Evolutionary conservation across 164 flowering plant species (phyloP).

Genomic region (Annona cherimola): DNA sequence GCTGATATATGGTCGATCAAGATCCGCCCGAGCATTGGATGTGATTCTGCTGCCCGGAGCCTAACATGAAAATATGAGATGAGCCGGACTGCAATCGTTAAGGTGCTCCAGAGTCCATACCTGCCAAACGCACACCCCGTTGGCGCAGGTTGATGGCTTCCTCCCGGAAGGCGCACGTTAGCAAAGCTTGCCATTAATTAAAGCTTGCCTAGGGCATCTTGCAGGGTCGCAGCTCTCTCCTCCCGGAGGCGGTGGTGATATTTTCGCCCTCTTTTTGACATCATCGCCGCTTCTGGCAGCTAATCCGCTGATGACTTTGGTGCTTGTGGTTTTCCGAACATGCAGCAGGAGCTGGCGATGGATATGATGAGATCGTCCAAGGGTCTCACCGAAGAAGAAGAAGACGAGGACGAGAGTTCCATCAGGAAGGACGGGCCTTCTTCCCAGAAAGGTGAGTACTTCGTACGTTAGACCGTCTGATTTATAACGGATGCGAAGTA

Average conservation of each 20-base stretch:
- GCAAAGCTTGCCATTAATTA: no score
- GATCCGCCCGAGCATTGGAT: no score
- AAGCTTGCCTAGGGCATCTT: no score
- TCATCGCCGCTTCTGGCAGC: neutral
- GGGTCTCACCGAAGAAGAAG: conserved; percentile 47
- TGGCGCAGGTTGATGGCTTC: no score
- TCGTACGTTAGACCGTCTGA: neutral
- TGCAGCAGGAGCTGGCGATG: conserved; percentile 33
- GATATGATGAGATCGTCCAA: conserved; percentile 63
- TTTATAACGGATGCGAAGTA: neutral
- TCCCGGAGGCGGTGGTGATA: conserved; percentile 42
- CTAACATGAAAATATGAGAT: no score
- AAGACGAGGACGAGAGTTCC: conserved; percentile 62
- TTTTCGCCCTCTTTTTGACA: conserved; percentile 6
- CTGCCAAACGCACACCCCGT: no score
- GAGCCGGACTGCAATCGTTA: no score
- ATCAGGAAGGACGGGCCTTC: conserved; percentile 50
- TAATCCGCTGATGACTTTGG: neutral
- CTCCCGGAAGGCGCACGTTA: no score
- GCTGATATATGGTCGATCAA: no score
- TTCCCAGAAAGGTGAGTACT: conserved; percentile 42
- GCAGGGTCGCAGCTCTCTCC: conserved; percentile 31
- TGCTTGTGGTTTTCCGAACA: neutral
- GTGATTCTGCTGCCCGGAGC: no score
- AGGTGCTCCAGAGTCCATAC: no score